Evolutionary conservation across 2,329 filamentous ascomycete genomes (phyloP).

Genomic region (Xylaria digitata): DNA sequence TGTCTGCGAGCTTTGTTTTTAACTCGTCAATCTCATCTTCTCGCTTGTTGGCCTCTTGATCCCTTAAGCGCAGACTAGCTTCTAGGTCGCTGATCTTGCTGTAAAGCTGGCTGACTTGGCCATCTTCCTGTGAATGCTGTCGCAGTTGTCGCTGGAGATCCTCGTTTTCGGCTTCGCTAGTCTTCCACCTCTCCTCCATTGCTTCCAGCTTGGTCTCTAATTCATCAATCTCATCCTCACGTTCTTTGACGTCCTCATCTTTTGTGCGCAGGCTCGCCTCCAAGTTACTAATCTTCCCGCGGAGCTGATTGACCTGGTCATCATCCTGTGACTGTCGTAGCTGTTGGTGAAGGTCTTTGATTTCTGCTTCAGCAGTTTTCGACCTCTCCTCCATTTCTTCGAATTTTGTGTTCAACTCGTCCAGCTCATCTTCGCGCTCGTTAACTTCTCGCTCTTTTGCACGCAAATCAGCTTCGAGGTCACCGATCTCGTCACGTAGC

Average conservation of each 20-base stretch:
- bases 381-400: conserved; percentile 50
- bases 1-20: conserved; percentile 59
- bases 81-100: conserved; percentile 75
- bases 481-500: conserved; percentile 76
- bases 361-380: conserved; percentile 46
- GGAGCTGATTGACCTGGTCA: conserved; percentile 71
- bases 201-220: conserved; percentile 67
- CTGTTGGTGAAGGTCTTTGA: conserved; percentile 62
- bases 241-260: conserved; percentile 72
- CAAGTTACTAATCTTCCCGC: conserved; percentile 79
- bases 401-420: conserved; percentile 61
- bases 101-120: conserved; percentile 73
- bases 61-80: conserved; percentile 66
- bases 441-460: conserved; percentile 69
- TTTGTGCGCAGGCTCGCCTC: conserved; percentile 81
- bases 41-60: conserved; percentile 58
- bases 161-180: conserved; percentile 66
- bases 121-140: conserved; percentile 65
- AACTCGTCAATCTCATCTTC: conserved; percentile 64
- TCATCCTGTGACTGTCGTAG: conserved; percentile 1
- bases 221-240: conserved; percentile 78
- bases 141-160: conserved; percentile 70
- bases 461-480: conserved; percentile 66
- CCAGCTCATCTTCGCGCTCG: conserved; percentile 63
- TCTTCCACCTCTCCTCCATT: conserved; percentile 56